phyloP scores from a whole-genome alignment of 2,329 filamentous ascomycete species.

The Westerdykella aurantiaca region DNA sequence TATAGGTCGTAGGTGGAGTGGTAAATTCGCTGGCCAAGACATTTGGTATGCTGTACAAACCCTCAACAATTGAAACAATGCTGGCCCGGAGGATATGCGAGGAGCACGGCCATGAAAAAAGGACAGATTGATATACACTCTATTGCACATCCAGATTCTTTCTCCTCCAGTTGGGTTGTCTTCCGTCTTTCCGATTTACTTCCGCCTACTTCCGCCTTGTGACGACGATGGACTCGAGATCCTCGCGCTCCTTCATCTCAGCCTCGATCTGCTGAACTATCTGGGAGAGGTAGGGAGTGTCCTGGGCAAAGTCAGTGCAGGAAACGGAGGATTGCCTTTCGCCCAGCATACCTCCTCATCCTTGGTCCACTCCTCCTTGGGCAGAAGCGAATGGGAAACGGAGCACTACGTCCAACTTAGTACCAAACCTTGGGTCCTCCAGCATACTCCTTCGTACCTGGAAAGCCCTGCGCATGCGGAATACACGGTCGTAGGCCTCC shows the following conservation, averaged over 20 bases:
- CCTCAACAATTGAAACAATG: too few species aligned
- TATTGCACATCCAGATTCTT: conserved; percentile 30
- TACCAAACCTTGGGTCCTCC: neutral
- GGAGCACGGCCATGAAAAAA: conserved; percentile 5
- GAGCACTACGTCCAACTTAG: conserved; percentile 50
- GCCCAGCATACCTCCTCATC: conserved; percentile 52
- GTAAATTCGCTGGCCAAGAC: too few species aligned
- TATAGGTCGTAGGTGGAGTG: too few species aligned
- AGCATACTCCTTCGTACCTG: conserved; percentile 53
- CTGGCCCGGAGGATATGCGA: neutral
- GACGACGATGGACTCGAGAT: conserved; percentile 62
- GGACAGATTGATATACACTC: conserved; percentile 36
- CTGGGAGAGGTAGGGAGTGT: conserved; percentile 59
- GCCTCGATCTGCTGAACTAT: conserved; percentile 65
- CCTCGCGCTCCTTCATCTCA: conserved; percentile 60
- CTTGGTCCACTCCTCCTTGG: conserved; percentile 62
- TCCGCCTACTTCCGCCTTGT: conserved; percentile 36
- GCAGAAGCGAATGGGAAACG: conserved; percentile 59
- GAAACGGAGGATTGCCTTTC: neutral
- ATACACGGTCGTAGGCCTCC: conserved; percentile 94
- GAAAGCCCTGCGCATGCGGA: conserved; percentile 90
- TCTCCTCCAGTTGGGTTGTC: conserved; percentile 10
- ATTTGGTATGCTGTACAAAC: too few species aligned
- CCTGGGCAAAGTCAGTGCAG: conserved; percentile 44
- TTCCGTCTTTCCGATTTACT: conserved; percentile 18